Evolutionary conservation across 2,329 filamentous ascomycete genomes (phyloP).

Genomic region (Fusarium sp.): DNA sequence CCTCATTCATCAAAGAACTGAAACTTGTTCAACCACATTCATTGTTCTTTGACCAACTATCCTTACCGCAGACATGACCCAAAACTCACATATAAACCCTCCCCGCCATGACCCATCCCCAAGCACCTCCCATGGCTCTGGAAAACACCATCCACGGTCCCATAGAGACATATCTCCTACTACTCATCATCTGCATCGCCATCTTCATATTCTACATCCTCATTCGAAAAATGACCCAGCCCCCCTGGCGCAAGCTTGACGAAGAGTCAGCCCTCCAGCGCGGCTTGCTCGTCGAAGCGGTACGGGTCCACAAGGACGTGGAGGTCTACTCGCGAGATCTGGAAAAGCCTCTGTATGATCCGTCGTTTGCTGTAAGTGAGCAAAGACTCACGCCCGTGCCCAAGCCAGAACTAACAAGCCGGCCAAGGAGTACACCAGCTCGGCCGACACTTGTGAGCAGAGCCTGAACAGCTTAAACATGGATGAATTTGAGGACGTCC

Average conservation of each 20-base stretch:
- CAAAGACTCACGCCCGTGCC: background rate
- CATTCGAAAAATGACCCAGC: conserved; percentile 6
- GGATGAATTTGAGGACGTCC: background rate
- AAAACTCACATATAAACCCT: background rate
- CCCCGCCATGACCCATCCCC: background rate
- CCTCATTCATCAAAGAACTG: no score
- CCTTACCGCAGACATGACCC: no score
- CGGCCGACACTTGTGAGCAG: background rate
- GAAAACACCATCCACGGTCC: background rate
- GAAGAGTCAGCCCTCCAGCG: background rate
- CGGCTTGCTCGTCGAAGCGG: conserved; percentile 24
- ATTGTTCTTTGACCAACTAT: no score
- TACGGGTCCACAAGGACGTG: conserved; percentile 12
- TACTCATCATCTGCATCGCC: background rate
- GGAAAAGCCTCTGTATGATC: conserved; percentile 2
- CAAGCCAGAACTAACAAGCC: background rate
- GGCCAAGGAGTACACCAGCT: no score
- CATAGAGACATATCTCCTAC: background rate
- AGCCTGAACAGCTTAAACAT: background rate
- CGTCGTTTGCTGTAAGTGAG: conserved; percentile 1
- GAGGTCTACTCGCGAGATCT: conserved; percentile 5
- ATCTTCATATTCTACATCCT: background rate
- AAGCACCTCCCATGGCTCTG: background rate
- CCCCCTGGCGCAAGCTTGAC: background rate
- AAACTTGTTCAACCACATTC: no score